Conservation (phyloP, 2,329 filamentous ascomycete genomes). For the Paracoccidioides brasiliensis region DNA sequence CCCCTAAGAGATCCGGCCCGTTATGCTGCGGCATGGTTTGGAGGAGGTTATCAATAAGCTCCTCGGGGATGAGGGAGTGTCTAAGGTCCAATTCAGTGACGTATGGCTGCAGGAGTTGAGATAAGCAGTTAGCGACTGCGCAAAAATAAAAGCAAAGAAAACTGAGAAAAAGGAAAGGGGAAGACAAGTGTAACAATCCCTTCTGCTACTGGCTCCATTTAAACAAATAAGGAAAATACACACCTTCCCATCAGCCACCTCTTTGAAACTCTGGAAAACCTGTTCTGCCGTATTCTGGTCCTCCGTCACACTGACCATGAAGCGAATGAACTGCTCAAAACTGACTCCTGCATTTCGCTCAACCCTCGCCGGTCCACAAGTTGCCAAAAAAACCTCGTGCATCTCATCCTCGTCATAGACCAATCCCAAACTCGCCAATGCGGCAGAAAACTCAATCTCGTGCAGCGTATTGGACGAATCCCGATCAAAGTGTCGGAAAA, state of each 20-base stretch:
- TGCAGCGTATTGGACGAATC: conserved; percentile 81
- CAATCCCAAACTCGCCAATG: conserved; percentile 82
- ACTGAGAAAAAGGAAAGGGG: not conserved
- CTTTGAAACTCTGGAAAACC: conserved; percentile 93
- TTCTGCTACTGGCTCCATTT: too few relatives aligned
- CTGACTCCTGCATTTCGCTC: conserved; percentile 58
- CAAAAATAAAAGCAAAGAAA: not conserved
- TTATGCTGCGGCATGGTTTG: conserved; percentile 73
- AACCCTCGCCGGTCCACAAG: conserved; percentile 50
- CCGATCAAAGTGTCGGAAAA: conserved; percentile 95
- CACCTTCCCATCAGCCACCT: conserved; percentile 91
- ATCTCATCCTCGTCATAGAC: conserved; percentile 98
- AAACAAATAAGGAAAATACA: conserved; percentile 13
- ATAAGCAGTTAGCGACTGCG: not conserved
- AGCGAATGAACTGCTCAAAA: conserved; percentile 97
- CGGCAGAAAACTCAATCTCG: conserved; percentile 91
- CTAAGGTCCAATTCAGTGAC: conserved; percentile 95
- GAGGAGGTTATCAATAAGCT: conserved; percentile 86
- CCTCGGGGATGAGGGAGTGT: conserved; percentile 89
- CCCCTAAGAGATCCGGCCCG: conserved; percentile 74
- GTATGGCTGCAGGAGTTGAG: conserved; percentile 49
- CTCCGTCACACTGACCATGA: conserved; percentile 98
- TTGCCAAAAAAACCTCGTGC: conserved; percentile 86
- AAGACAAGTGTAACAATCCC: not conserved
- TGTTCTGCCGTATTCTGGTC: conserved; percentile 98